Conservation (phyloP, 2,329 filamentous ascomycete species). For the Cladosporium sp. region DNA sequence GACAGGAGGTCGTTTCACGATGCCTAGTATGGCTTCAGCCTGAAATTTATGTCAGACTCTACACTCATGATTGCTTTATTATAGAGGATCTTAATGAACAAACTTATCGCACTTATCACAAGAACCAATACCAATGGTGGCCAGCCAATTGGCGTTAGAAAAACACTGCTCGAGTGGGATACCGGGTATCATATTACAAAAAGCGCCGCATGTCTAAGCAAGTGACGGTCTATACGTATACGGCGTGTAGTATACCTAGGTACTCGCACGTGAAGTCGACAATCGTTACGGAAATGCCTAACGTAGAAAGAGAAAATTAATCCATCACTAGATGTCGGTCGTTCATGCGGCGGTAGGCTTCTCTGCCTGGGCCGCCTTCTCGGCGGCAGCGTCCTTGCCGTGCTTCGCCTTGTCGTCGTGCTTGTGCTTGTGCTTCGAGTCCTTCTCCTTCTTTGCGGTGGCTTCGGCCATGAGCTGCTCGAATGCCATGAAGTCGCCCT, state of each 20-base stretch:
- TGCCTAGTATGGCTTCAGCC: too few species aligned
- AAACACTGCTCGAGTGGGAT: background rate
- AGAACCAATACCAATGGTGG: too few species aligned
- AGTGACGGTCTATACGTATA: slow-evolving; percentile 7
- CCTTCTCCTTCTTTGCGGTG: slow-evolving; percentile 84
- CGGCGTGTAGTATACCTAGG: background rate
- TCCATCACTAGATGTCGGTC: background rate
- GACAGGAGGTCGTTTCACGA: too few species aligned
- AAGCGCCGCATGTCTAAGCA: background rate
- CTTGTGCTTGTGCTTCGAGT: slow-evolving; percentile 67
- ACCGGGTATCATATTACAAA: slow-evolving; percentile 12
- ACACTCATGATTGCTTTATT: too few species aligned
- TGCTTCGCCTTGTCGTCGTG: slow-evolving; percentile 45
- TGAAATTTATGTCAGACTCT: background rate
- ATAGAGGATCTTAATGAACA: too few species aligned
- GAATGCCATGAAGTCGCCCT: slow-evolving; percentile 97
- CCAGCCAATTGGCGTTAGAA: background rate
- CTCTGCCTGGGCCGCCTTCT: slow-evolving; percentile 4
- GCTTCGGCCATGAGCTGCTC: slow-evolving; percentile 97
- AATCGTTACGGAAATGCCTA: slow-evolving; percentile 7
- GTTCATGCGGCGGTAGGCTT: slow-evolving; percentile 7
- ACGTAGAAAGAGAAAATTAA: background rate
- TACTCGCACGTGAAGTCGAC: background rate
- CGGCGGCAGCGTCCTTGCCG: slow-evolving; percentile 42
- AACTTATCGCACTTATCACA: too few species aligned